Conservation (phyloP, 2,329 filamentous ascomycete genomes). For the Polychaeton citri region DNA sequence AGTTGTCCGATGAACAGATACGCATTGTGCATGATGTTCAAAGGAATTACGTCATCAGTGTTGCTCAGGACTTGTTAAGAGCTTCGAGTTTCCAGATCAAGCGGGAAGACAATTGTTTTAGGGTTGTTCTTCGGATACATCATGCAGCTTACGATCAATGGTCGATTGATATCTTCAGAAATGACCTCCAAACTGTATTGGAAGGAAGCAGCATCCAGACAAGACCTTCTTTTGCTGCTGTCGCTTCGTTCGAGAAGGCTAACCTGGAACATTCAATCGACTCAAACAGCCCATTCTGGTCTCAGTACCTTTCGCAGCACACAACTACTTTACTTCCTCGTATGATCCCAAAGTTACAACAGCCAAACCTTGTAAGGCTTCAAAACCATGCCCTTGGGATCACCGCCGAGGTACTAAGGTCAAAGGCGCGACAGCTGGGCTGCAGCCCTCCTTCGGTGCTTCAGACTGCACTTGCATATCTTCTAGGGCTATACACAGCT, state of each 20-base stretch:
- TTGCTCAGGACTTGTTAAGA: constrained; percentile 32
- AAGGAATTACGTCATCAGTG: not conserved
- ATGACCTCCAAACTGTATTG: constrained; percentile 49
- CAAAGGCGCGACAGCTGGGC: constrained; percentile 13
- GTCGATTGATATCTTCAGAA: constrained; percentile 61
- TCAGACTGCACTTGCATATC: constrained; percentile 54
- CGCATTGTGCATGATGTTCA: constrained; percentile 2
- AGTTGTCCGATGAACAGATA: constrained; percentile 23
- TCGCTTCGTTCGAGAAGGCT: not conserved
- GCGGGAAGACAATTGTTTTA: constrained; percentile 10
- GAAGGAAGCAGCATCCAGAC: constrained; percentile 12
- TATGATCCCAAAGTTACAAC: not conserved
- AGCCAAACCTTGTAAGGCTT: not conserved
- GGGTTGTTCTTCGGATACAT: constrained; percentile 49
- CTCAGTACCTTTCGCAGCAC: not conserved
- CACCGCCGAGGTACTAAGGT: constrained; percentile 7
- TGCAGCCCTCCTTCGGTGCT: constrained; percentile 60
- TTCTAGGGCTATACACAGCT: constrained; percentile 54
- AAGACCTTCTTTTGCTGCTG: not conserved
- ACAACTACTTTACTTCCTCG: not conserved
- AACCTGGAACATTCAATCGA: not conserved
- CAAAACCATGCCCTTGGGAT: not conserved
- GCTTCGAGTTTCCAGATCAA: constrained; percentile 52
- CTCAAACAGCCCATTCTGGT: not conserved
- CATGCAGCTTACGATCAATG: constrained; percentile 90